phyloP scores from a whole-genome alignment of 768 basidiomycete species.

The Roridomyces roridus region DNA sequence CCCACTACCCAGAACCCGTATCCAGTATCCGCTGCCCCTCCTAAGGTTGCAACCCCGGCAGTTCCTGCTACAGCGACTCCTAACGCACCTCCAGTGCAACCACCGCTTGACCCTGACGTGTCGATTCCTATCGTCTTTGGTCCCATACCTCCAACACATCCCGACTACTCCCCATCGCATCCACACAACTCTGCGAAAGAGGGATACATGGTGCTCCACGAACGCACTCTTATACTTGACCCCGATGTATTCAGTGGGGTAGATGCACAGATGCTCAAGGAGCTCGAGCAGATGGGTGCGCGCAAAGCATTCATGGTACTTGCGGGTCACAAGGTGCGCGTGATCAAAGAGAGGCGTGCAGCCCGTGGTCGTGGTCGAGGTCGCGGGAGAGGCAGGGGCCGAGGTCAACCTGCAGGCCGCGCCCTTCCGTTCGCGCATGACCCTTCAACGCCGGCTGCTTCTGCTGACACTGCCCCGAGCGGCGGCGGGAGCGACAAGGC shows the following conservation, averaged over 20 bases:
- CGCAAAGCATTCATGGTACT: slow-evolving; percentile 82
- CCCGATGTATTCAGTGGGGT: slow-evolving; percentile 85
- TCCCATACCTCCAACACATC: slow-evolving; percentile 70
- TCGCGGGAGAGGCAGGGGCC: slow-evolving; percentile 46
- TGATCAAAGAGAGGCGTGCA: slow-evolving; percentile 70
- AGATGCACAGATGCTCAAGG: slow-evolving; percentile 71
- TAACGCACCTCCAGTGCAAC: slow-evolving; percentile 19
- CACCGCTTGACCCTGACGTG: slow-evolving; percentile 49
- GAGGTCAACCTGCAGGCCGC: slow-evolving; percentile 41
- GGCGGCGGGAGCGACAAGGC: slow-evolving; percentile 8
- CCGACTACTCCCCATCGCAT: slow-evolving; percentile 53
- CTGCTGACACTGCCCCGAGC: background rate
- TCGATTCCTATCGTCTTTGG: slow-evolving; percentile 81
- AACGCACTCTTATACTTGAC: slow-evolving; percentile 83
- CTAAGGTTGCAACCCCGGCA: slow-evolving; percentile 36
- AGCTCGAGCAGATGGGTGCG: slow-evolving; percentile 82
- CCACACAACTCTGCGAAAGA: slow-evolving; percentile 57
- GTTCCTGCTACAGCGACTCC: slow-evolving; percentile 30
- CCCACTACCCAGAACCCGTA: slow-evolving; percentile 22
- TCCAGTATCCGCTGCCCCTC: slow-evolving; percentile 29
- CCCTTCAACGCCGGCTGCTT: background rate
- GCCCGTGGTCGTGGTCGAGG: slow-evolving; percentile 50
- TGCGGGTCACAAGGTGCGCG: slow-evolving; percentile 85
- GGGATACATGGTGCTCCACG: slow-evolving; percentile 80
- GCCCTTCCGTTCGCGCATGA: slow-evolving; percentile 11